phyloP scores from a whole-genome alignment of 2,329 filamentous ascomycete species.

The Malbranchea cinnamomea region DNA sequence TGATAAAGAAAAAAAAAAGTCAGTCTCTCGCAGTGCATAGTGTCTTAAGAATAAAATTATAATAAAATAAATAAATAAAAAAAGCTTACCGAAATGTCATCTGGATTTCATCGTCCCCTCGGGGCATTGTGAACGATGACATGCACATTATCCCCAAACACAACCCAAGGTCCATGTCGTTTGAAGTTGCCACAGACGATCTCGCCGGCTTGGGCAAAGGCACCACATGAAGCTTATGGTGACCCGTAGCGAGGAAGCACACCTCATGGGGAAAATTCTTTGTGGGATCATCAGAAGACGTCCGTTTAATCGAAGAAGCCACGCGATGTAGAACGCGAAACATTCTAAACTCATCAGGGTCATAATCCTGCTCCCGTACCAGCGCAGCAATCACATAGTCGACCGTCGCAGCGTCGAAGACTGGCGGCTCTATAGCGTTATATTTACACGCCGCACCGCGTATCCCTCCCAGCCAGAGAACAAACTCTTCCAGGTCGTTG shows the following conservation, averaged over 20 bases:
- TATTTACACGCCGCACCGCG: constrained; percentile 43
- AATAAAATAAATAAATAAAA: not conserved
- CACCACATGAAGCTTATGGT: constrained; percentile 54
- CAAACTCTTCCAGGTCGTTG: constrained; percentile 47
- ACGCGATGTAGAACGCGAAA: constrained; percentile 53
- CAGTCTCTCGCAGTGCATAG: not conserved
- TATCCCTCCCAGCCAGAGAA: constrained; percentile 49
- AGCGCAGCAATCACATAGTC: constrained; percentile 48
- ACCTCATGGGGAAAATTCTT: constrained; percentile 50
- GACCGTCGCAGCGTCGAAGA: constrained; percentile 44
- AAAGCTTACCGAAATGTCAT: constrained; percentile 42
- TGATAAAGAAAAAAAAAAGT: constrained; percentile 13
- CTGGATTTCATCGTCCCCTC: constrained; percentile 51
- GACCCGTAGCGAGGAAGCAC: constrained; percentile 53
- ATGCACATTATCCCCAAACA: constrained; percentile 48
- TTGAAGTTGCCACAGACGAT: constrained; percentile 39
- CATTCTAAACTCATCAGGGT: constrained; percentile 50
- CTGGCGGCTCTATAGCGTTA: constrained; percentile 35
- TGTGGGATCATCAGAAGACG: constrained; percentile 51
- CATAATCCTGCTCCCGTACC: constrained; percentile 53
- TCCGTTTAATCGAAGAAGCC: constrained; percentile 42
- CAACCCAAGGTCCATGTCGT: constrained; percentile 34
- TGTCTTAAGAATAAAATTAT: not conserved
- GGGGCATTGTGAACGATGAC: constrained; percentile 42
- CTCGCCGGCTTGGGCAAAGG: constrained; percentile 42